These are phyloP conservation scores for Colletotrichum eleusines DNA, from an alignment of 2,329 filamentous ascomycete species.

Conservation along the genomic window DNA sequence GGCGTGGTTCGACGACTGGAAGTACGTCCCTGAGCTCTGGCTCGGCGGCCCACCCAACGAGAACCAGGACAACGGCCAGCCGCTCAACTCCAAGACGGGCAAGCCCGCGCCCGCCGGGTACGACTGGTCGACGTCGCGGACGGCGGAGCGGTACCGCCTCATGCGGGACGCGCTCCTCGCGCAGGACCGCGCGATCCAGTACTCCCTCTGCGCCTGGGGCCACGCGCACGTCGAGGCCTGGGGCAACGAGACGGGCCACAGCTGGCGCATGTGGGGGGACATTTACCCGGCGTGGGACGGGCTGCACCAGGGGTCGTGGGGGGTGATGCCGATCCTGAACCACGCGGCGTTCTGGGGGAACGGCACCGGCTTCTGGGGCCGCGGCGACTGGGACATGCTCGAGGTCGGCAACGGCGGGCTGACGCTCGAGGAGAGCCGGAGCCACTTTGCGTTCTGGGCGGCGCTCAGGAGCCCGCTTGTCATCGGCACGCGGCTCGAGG, in stretches of 20 bases:
- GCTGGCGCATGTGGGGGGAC: conserved; percentile 60
- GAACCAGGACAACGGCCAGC: conserved; percentile 43
- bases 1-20: conserved; percentile 53
- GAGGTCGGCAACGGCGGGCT: conserved; percentile 64
- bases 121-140: conserved; percentile 62
- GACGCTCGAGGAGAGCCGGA: conserved; percentile 58
- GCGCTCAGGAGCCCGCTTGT: conserved; percentile 63
- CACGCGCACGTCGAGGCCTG: conserved; percentile 61
- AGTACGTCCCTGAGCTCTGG: conserved; percentile 46
- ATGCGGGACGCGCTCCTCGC: conserved; percentile 66
- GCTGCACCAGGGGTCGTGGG: conserved; percentile 45
- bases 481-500: conserved; percentile 58
- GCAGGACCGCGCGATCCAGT: conserved; percentile 61
- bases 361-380: conserved; percentile 60
- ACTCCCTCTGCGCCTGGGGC: conserved; percentile 67
- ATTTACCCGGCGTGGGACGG: conserved; percentile 54
- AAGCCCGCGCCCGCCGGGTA: conserved; percentile 60
- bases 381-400: conserved; percentile 64
- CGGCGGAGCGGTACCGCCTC: conserved; percentile 57
- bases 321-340: conserved; percentile 57
- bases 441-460: conserved; percentile 66
- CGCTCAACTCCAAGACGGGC: conserved; percentile 48
- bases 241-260: conserved; percentile 62
- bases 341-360: conserved; percentile 60
- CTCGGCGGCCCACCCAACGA: conserved; percentile 49